Conservation (phyloP, 805 yeast species). For the Clavispora phyllophila region DNA sequence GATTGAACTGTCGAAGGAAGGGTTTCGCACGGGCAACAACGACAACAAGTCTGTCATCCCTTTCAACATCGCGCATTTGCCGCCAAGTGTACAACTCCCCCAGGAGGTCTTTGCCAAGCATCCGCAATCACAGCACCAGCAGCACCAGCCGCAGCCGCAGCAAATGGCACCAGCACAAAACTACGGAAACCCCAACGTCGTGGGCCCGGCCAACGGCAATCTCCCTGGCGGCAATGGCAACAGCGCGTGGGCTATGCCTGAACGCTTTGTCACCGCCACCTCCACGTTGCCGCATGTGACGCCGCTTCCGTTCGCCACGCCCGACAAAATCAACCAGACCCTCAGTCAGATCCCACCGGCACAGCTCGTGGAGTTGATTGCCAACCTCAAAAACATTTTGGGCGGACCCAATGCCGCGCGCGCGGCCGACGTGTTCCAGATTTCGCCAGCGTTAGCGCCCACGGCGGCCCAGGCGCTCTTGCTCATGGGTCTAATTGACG, state of each 20-base stretch:
- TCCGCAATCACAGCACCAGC: neutral
- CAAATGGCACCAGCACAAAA: neutral
- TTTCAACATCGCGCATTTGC: conserved; percentile 44
- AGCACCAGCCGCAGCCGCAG: neutral
- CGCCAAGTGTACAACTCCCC: conserved; percentile 56
- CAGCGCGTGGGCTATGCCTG: conserved; percentile 6
- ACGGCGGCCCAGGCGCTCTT: conserved; percentile 71
- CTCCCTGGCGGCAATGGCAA: too few relatives aligned
- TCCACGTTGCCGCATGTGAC: conserved; percentile 48
- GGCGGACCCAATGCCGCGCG: conserved; percentile 46
- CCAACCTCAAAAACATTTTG: conserved; percentile 57
- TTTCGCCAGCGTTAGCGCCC: conserved; percentile 54
- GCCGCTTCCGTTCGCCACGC: conserved; percentile 40
- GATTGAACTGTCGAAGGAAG: conserved; percentile 60
- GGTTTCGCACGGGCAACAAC: conserved; percentile 28
- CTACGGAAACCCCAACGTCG: neutral
- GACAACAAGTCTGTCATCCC: conserved; percentile 39
- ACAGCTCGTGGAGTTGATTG: conserved; percentile 61
- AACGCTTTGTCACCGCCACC: conserved; percentile 45
- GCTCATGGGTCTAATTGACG: conserved; percentile 72
- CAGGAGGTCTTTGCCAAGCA: conserved; percentile 31
- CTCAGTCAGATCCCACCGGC: conserved; percentile 65
- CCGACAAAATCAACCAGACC: conserved; percentile 58
- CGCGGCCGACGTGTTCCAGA: conserved; percentile 48
- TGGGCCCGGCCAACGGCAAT: too few relatives aligned